Evolutionary conservation across 352 stramenopile genomes (phyloP).

Genomic region (Pythium graminicola): DNA sequence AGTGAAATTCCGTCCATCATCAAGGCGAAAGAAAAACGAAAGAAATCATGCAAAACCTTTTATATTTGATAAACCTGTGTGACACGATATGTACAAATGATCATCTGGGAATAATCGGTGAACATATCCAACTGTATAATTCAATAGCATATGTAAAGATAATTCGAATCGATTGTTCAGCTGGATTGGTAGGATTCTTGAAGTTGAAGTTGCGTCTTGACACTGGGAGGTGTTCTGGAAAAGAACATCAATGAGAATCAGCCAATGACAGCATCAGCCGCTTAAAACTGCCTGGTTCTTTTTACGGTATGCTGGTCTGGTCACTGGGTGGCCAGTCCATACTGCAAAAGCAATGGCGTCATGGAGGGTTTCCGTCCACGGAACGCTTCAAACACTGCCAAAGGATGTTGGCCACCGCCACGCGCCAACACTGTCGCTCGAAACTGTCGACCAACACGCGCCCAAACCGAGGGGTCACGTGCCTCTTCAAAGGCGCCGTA

Average conservation of each 20-base stretch:
- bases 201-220: conserved; percentile 33
- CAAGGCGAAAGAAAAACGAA: conserved; percentile 9
- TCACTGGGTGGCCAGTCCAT: conserved; percentile 45
- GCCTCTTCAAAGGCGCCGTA: conserved; percentile 97
- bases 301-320: background rate
- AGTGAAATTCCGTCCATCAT: background rate
- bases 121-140: background rate
- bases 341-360: conserved; percentile 93
- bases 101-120: too few species aligned
- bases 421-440: conserved; percentile 90
- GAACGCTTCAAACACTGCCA: conserved; percentile 94
- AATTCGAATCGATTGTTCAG: background rate
- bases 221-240: conserved; percentile 20
- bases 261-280: conserved; percentile 15
- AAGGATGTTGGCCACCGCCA: conserved; percentile 82
- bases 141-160: background rate
- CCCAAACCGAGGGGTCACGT: too few species aligned
- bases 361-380: conserved; percentile 91
- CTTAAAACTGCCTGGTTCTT: conserved; percentile 16
- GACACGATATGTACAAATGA: conserved; percentile 17
- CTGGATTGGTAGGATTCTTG: conserved; percentile 13
- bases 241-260: conserved; percentile 11
- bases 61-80: conserved; percentile 1
- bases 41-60: background rate
- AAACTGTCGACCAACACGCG: conserved; percentile 86